Evolutionary conservation across 257 asterid genomes (phyloP).

Genomic region (Solanum microdontum): DNA sequence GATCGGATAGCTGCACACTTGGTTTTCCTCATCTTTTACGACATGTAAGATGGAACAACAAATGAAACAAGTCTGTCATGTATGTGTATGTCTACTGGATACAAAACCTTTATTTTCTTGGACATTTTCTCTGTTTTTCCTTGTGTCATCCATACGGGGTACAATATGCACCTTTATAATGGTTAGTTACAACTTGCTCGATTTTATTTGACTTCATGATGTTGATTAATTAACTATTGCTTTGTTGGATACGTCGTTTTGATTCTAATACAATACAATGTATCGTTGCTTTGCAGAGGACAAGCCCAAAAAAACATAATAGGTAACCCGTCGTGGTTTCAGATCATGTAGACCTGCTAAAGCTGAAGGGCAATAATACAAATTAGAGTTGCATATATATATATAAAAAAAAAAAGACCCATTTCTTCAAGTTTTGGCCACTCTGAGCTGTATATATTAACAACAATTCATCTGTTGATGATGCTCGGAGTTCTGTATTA

Average conservation of each 20-base stretch:
- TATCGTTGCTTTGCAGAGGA: slow-evolving; percentile 34
- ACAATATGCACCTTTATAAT: background rate
- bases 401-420: background rate
- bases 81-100: background rate
- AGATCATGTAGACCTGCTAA: background rate
- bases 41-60: background rate
- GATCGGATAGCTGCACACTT: background rate
- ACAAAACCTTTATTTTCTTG: background rate
- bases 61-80: background rate
- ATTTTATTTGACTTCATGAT: background rate
- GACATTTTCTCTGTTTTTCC: background rate
- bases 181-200: background rate
- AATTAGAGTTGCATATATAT: background rate
- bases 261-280: background rate
- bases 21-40: background rate
- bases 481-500: background rate
- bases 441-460: background rate
- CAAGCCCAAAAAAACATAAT: background rate
- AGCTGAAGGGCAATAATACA: background rate
- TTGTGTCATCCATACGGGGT: background rate
- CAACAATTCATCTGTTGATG: background rate
- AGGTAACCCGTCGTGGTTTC: background rate
- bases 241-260: background rate
- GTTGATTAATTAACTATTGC: background rate
- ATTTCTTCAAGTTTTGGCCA: background rate